Evolutionary conservation across 805 yeast species (phyloP).

Genomic region (Candida taoyuanica): DNA sequence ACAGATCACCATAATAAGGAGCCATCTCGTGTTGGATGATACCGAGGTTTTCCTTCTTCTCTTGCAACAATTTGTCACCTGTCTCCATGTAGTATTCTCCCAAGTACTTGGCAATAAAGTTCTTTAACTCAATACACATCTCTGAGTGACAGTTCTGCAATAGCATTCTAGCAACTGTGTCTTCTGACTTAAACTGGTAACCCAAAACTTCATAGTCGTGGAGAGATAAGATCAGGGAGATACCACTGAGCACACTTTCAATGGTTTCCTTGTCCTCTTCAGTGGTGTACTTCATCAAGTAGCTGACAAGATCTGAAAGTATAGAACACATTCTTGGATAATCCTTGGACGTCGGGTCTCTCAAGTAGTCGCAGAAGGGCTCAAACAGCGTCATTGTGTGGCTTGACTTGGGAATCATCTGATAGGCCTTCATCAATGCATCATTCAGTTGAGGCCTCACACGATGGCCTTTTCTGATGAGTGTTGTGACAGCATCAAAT

Average conservation of each 20-base stretch:
- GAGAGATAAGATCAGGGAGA: slow-evolving; percentile 13
- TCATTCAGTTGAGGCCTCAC: slow-evolving; percentile 1
- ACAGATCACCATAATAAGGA: slow-evolving; percentile 22
- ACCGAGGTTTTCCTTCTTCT: slow-evolving; percentile 7
- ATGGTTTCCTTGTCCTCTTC: no score
- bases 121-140: slow-evolving; percentile 1
- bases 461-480: not conserved
- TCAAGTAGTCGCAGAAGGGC: no score
- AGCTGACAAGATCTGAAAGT: no score
- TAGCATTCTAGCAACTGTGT: slow-evolving; percentile 14
- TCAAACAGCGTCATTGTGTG: no score
- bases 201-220: slow-evolving; percentile 4
- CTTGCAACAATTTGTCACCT: slow-evolving; percentile 13
- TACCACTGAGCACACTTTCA: slow-evolving; percentile 11
- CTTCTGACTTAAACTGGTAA: slow-evolving; percentile 9
- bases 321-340: no score
- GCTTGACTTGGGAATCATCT: no score
- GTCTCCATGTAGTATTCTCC: slow-evolving; percentile 19
- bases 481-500: slow-evolving; percentile 13
- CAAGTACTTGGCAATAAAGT: slow-evolving; percentile 20
- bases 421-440: no score
- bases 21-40: slow-evolving; percentile 17
- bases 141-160: slow-evolving; percentile 1
- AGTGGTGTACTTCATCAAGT: no score
- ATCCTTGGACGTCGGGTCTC: no score